phyloP scores from a whole-genome alignment of 352 stramenopile species.

The Phytopythium ostracodes region DNA sequence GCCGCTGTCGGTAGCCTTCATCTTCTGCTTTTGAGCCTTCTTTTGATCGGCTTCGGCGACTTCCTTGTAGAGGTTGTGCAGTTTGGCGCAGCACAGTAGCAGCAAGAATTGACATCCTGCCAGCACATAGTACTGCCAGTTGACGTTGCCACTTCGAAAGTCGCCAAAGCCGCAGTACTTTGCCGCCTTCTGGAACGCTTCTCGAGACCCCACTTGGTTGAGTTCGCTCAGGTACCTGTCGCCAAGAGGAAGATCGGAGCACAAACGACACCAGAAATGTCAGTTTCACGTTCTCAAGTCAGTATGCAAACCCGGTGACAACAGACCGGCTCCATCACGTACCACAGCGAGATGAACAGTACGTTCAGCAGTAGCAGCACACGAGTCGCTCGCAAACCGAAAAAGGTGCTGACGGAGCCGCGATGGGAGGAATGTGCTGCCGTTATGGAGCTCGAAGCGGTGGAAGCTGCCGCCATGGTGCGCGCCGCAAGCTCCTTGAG shows the following conservation, averaged over 20 bases:
- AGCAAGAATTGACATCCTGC: slow-evolving; percentile 50
- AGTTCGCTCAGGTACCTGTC: slow-evolving; percentile 8
- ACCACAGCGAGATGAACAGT: slow-evolving; percentile 53
- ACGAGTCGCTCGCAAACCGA: slow-evolving; percentile 34
- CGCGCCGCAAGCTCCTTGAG: slow-evolving; percentile 45
- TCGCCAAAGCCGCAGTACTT: slow-evolving; percentile 59
- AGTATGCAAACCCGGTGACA: neutral
- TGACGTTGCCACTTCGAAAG: slow-evolving; percentile 33
- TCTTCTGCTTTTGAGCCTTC: slow-evolving; percentile 8
- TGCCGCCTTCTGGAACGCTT: slow-evolving; percentile 27
- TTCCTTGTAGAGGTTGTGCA: slow-evolving; percentile 55
- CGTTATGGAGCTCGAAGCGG: slow-evolving; percentile 11
- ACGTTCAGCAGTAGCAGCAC: slow-evolving; percentile 43
- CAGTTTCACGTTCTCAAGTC: no score
- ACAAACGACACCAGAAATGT: neutral
- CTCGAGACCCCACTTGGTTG: slow-evolving; percentile 8
- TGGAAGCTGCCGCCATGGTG: slow-evolving; percentile 9
- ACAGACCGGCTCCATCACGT: slow-evolving; percentile 2
- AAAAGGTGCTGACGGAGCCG: slow-evolving; percentile 27
- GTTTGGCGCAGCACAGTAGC: slow-evolving; percentile 53
- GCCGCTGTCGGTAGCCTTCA: neutral
- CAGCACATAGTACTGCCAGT: slow-evolving; percentile 74
- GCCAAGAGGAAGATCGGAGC: neutral
- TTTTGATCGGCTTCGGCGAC: neutral
- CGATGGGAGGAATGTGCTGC: neutral